Conservation (phyloP, 768 basidiomycete genomes). For the Amanita pseudoporphyria region DNA sequence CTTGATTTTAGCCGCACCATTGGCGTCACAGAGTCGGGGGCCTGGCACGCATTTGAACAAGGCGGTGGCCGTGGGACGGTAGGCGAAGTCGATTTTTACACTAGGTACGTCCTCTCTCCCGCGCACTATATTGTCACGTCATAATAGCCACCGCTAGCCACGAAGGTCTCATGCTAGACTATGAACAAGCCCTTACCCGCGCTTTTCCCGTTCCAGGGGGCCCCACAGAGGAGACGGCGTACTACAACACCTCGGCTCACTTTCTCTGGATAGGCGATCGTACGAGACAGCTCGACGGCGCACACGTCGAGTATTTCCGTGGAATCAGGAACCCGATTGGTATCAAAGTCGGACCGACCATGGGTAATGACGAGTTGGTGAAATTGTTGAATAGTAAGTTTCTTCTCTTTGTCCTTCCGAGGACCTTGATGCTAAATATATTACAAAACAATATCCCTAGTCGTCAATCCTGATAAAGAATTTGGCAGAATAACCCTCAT, state of each 20-base stretch:
- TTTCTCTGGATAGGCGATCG: constrained; percentile 98
- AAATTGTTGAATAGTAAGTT: constrained; percentile 63
- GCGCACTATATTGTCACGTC: background rate
- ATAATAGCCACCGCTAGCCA: constrained; percentile 66
- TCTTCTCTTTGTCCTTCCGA: background rate
- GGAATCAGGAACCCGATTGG: constrained; percentile 92
- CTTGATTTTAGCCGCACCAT: constrained; percentile 90
- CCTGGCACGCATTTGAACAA: constrained; percentile 46
- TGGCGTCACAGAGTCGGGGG: constrained; percentile 48
- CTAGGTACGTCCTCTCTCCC: constrained; percentile 44
- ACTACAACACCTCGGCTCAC: constrained; percentile 89
- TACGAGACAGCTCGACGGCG: constrained; percentile 84
- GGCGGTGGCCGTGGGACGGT: constrained; percentile 65
- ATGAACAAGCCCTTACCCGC: constrained; percentile 88
- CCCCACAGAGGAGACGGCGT: constrained; percentile 25
- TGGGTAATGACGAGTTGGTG: constrained; percentile 71
- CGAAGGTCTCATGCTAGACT: constrained; percentile 88
- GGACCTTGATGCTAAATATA: background rate
- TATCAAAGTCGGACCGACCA: constrained; percentile 90
- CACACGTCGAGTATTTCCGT: constrained; percentile 92
- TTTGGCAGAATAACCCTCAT: constrained; percentile 82
- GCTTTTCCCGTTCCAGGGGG: constrained; percentile 33
- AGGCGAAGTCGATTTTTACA: constrained; percentile 91
- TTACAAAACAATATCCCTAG: constrained; percentile 25
- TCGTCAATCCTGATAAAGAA: constrained; percentile 83